Base-by-base conservation (phyloP, 2,329 filamentous ascomycete genomes). In the Volutella citrinella region DNA sequence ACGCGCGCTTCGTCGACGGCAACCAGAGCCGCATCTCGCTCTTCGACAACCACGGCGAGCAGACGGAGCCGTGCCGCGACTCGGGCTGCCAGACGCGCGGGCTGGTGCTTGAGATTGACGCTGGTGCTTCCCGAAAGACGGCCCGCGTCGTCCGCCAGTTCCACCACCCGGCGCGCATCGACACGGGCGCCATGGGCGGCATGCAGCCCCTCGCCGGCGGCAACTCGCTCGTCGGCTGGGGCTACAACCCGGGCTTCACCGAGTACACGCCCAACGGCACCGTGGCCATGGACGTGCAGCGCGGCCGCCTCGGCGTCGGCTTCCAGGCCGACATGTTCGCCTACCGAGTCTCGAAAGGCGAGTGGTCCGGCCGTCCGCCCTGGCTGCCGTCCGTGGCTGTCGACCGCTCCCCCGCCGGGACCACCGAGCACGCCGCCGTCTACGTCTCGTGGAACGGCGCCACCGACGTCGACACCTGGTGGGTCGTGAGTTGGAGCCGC, bases 11-110 rank as follows among this genome's bases (percentile, higher is more conserved):
- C 41, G 48, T 52, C 45, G n/a, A n/a, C n/a, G 46, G 48, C 27
- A 38, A 51, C 34, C 48, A 54, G 31, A 47, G 31, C 10, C 54
- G 56, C 25, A 46, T 65, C 32, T 59, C 56, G 33, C 50, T 65
- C 30, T 66, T 66, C 36, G 61, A 65, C 48, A 65, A 66, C 45
- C 60, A 64, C 27, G 52, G 43, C 26, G 55, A 61, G 42, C 39
- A 51, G 5, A 60, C 55, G 3, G 48, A 48, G 0, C 46, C 38
- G 15, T 63, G 60, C 35, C 39, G 32, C 3, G 34, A 48, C 3
- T 29, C 36, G 7, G 40, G 53, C 16, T 62, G 61, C 45, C 30
- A 36, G 10, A 44, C 54, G 13, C 49, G 57, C 11, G 57, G 56
- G 5, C 34, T 61, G 10, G 48, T 56, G 14, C 29, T 61, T n/a